Conservation (phyloP, 108 stramenopile species). For the Cyclotella sp. region DNA sequence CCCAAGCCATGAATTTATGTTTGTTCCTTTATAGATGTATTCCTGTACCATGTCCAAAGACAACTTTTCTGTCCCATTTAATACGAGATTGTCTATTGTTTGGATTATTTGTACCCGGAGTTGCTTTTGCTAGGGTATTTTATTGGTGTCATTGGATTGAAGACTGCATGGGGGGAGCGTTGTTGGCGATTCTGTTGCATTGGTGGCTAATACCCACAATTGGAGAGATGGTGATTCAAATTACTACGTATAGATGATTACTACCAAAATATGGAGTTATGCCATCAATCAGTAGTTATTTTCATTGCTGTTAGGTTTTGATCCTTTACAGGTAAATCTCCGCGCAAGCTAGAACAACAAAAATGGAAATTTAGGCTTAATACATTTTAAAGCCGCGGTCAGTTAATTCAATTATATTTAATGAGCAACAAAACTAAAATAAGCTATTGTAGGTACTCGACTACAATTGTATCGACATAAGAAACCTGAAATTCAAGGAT, state of each 20-base stretch:
- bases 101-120: constrained; percentile 47
- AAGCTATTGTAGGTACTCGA: too few species aligned
- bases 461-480: too few species aligned
- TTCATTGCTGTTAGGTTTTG: too few species aligned
- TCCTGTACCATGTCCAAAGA: constrained; percentile 4
- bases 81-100: constrained; percentile 28
- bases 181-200: constrained; percentile 39
- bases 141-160: constrained; percentile 57
- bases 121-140: constrained; percentile 54
- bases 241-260: neutral
- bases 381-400: too few species aligned
- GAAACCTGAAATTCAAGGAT: too few species aligned
- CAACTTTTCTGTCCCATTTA: neutral
- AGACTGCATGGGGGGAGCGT: constrained; percentile 51
- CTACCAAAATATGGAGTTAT: too few species aligned
- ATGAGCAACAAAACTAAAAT: too few species aligned
- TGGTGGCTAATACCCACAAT: constrained; percentile 31
- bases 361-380: too few species aligned
- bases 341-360: too few species aligned
- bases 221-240: constrained; percentile 1
- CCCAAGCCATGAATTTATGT: constrained; percentile 56
- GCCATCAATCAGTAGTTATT: too few species aligned
- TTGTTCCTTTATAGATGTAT: constrained; percentile 39
- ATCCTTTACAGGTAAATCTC: too few species aligned
- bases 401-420: too few species aligned